Evolutionary conservation across 768 basidiomycete species (phyloP).

Genomic region (Suillus plorans): DNA sequence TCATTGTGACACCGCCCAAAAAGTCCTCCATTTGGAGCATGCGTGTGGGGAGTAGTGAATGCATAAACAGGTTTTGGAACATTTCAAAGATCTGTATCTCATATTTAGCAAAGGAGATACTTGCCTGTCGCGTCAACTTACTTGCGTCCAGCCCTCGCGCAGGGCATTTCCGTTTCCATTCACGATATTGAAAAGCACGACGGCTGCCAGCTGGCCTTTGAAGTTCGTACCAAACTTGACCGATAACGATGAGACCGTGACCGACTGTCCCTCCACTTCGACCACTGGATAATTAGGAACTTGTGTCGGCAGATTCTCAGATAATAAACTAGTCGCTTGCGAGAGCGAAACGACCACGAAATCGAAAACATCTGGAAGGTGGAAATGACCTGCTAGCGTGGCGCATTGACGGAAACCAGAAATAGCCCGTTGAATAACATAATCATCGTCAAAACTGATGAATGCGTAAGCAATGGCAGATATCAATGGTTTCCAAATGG

Average conservation of each 20-base stretch:
- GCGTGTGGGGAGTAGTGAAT: conserved; percentile 84
- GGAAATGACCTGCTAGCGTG: conserved; percentile 85
- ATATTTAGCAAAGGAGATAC: background rate
- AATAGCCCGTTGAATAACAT: conserved; percentile 92
- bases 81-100: conserved; percentile 87
- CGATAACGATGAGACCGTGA: conserved; percentile 90
- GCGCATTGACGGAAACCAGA: conserved; percentile 97
- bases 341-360: conserved; percentile 92
- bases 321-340: conserved; percentile 84
- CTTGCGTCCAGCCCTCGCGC: conserved; percentile 93
- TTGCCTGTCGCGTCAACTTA: conserved; percentile 29
- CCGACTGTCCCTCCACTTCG: conserved; percentile 83
- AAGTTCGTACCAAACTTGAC: conserved; percentile 95
- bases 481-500: conserved; percentile 90
- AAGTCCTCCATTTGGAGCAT: conserved; percentile 99
- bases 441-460: conserved; percentile 94
- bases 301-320: conserved; percentile 65
- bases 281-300: conserved; percentile 87
- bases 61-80: conserved; percentile 94
- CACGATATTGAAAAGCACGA: conserved; percentile 95
- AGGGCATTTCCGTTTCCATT: conserved; percentile 94
- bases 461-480: conserved; percentile 96
- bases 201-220: conserved; percentile 93
- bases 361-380: conserved; percentile 93
- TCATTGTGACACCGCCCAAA: conserved; percentile 89